phyloP scores from a whole-genome alignment of 169 alveolate species.

The Plasmodium coatneyi region DNA sequence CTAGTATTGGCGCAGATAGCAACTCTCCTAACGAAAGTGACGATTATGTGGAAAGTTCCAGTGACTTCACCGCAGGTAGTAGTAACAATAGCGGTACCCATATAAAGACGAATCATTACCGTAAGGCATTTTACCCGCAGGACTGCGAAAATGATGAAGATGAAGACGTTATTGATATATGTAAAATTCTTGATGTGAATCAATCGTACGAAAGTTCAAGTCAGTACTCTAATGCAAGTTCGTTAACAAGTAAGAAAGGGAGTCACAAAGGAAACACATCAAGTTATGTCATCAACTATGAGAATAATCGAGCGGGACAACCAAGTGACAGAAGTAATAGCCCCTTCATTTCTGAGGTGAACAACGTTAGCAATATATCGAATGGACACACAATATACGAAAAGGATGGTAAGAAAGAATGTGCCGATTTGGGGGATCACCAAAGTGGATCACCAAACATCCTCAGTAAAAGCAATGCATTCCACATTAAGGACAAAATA shows the following conservation, averaged over 20 bases:
- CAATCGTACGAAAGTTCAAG: slow-evolving; percentile 1
- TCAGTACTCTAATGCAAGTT: neutral
- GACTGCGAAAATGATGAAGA: neutral
- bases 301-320: neutral
- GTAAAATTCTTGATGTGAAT: slow-evolving; percentile 29
- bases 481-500: slow-evolving; percentile 36
- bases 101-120: neutral
- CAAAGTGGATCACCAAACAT: neutral
- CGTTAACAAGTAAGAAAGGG: neutral
- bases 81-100: neutral
- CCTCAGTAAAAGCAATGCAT: neutral
- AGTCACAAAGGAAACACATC: neutral
- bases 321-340: neutral
- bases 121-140: neutral
- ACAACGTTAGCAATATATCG: neutral
- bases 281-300: neutral
- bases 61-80: neutral
- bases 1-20: neutral
- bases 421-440: neutral
- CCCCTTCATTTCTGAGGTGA: neutral
- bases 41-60: neutral
- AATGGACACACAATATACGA: neutral
- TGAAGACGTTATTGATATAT: slow-evolving; percentile 25
- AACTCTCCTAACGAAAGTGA: slow-evolving; percentile 5
- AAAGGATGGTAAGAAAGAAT: neutral